Evolutionary conservation across 1,139 yeast species (phyloP), one percentile per base, ranked within the genome.

Genomic region (Wickerhamiella infanticola): DNA sequence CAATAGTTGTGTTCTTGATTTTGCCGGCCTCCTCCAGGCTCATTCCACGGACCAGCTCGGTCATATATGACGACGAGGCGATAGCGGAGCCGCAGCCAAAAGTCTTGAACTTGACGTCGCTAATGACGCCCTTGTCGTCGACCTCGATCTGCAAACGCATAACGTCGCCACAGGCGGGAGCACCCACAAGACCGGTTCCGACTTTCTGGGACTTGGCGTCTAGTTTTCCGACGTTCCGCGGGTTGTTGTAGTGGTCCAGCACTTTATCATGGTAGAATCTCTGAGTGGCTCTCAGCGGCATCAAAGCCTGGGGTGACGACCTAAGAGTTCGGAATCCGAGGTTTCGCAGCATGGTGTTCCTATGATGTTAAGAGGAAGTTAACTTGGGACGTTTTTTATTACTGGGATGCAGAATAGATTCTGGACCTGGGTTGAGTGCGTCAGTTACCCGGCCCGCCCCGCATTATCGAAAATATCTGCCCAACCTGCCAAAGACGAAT

Each of bases 121-220:
- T 78, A 58, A 90, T 90, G 48, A 83, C 72, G 2, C 98, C 98
- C 35, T 94, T 79, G 48, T 75, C 79, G 57, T 86, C 97, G 18
- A 90, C 98, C 61, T 88, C 78, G 59, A 90, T 90, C 64, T 90
- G 98, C 55, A 90, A 74, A 67, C 94, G 81, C 96, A 90, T 90
- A 45, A 90, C 98, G 69, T 90, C 98, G 49, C 98, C 98, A 69
- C 98, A 90, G 0, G 98, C 98, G 47, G 98, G 98, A 0, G 98
- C 98, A 46, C 98, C 70, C 23, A 90, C 98, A 41, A 90, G 74
- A 1, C 98, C 98, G 2, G 98, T 90, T 41, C 98, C 98, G n/a
- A 90, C 97, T 55, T 79, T 75, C 25, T 65, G 59, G 50, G 77
- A 75, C 51, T 72, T 73, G 67, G 88, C 86, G 65, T 86, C 85